These are phyloP conservation scores for Kodamaea alishanica DNA, from an alignment of 1,139 yeast genomes.

Conservation along the genomic window DNA sequence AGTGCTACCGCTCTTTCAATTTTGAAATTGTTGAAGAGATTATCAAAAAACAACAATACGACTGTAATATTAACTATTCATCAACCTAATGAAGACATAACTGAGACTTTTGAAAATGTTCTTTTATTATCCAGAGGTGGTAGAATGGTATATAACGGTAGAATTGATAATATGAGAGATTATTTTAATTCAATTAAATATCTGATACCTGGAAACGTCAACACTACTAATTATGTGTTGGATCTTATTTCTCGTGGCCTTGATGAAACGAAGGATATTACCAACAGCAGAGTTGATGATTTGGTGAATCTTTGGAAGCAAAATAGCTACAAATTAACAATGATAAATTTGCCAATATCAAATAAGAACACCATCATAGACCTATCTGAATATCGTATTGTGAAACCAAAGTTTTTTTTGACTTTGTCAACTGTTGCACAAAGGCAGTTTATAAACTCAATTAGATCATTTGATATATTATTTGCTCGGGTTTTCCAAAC, in stretches of 20 bases:
- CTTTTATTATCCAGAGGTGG: conserved; percentile 73
- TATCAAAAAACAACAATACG: conserved; percentile 56
- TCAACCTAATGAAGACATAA: conserved; percentile 72
- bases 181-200: conserved; percentile 47
- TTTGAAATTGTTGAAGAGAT: conserved; percentile 52
- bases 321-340: not conserved
- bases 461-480: conserved; percentile 59
- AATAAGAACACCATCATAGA: conserved; percentile 2
- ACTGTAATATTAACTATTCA: conserved; percentile 80
- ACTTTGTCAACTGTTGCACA: conserved; percentile 26
- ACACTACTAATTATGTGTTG: conserved; percentile 69
- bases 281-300: conserved; percentile 28
- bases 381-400: not conserved
- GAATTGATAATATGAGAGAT: conserved; percentile 34
- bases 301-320: conserved; percentile 39
- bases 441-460: conserved; percentile 45
- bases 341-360: conserved; percentile 1
- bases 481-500: conserved; percentile 68
- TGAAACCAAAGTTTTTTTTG: conserved; percentile 3
- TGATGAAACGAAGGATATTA: conserved; percentile 29
- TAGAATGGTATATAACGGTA: conserved; percentile 59
- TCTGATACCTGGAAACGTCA: conserved; percentile 55
- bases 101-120: conserved; percentile 61
- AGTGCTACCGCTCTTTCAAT: conserved; percentile 75
- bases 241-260: conserved; percentile 59